A percentile compares a stretch with the other conserved stretches of the same genome.
phyloP scores from a whole-genome alignment of 2,329 filamentous ascomycete genomes.

The Aspergillus sp. region DNA sequence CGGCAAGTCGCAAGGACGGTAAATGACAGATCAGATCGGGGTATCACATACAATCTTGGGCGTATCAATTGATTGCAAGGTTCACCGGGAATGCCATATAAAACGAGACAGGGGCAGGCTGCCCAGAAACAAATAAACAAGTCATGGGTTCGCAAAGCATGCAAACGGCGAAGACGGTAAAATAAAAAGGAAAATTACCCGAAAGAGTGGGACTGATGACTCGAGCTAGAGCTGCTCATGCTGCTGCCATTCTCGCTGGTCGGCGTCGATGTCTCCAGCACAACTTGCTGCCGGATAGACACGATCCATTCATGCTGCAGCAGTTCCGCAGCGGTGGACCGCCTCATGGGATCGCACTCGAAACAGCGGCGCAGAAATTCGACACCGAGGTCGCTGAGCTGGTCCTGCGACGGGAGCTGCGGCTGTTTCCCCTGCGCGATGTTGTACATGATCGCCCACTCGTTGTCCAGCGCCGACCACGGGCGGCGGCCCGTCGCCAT shows the following conservation, averaged over 20 bases:
- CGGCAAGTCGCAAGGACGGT: constrained; percentile 3
- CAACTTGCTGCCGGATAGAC: constrained; percentile 40
- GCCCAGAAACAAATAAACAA: constrained; percentile 1
- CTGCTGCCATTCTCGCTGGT: constrained; percentile 27
- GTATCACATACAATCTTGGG: constrained; percentile 24
- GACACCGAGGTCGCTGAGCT: constrained; percentile 73
- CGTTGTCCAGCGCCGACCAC: constrained; percentile 94
- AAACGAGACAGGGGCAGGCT: background rate
- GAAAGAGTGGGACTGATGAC: constrained; percentile 22
- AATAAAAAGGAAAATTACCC: constrained; percentile 5
- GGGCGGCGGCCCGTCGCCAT: constrained; percentile 93
- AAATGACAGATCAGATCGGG: constrained; percentile 8
- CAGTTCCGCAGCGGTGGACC: constrained; percentile 76
- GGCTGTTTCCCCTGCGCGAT: constrained; percentile 95
- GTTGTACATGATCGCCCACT: constrained; percentile 99
- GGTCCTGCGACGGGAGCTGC: constrained; percentile 68
- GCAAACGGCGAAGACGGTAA: constrained; percentile 1
- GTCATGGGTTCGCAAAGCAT: background rate
- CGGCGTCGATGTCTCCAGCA: constrained; percentile 34
- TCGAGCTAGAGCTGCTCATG: constrained; percentile 18
- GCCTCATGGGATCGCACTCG: constrained; percentile 65
- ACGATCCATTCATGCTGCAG: constrained; percentile 86
- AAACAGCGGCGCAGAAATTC: constrained; percentile 88
- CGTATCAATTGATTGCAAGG: constrained; percentile 2
- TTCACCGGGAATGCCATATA: background rate